Evolutionary conservation across 2,329 filamentous ascomycete species (phyloP), one percentile per base, ranked within the genome.

Genomic region (Nigrospora oryzae): DNA sequence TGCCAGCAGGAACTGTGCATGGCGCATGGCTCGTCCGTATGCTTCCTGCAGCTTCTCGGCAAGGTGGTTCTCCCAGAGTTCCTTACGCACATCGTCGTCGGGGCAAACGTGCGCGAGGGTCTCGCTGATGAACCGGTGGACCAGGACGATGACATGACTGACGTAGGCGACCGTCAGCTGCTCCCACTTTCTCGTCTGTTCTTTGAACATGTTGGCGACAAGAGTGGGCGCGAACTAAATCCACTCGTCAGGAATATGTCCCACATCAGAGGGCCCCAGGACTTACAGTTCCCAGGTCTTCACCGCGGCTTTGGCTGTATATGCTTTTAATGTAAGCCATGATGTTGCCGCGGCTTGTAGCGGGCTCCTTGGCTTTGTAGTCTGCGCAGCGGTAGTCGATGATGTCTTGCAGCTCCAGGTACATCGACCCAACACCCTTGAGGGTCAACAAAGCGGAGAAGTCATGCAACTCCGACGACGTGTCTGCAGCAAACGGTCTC

Each of bases 121-220:
- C 4, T 58, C 53, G 1, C 49, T 46, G 36, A 74, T 71, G 53
- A 75, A 79, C 0, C 49, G 44, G 44, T 78, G 71, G 0, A 74
- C 64, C 3, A 65, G 48, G 6, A 51, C 49, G 4, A 77, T 66
- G 5, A 69, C 51, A 37, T 69, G 61, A 36, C 61, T 65, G 19
- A 79, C 63, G 48, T 76, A 71, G 0, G 56, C 60, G 2, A 66
- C 40, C 0, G 70, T 68, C 1, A 79, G 56, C 0, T 49, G 42
- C 5, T 62, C 56, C 75, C 74, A 77, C 23, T 70, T 71, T 11
- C 48, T 49, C 0, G 73, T 69, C 50, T 80, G 75, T 38, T 68
- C 67, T 44, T 67, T 67, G 58, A 77, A 71, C 8, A 68, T 54
- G 1, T 59, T 62, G 5, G 61, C 55, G 2, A 73, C 51, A 2